phyloP scores from a whole-genome alignment of 306 rosid genomes.

The Ammopiptanthus mongolicus region DNA sequence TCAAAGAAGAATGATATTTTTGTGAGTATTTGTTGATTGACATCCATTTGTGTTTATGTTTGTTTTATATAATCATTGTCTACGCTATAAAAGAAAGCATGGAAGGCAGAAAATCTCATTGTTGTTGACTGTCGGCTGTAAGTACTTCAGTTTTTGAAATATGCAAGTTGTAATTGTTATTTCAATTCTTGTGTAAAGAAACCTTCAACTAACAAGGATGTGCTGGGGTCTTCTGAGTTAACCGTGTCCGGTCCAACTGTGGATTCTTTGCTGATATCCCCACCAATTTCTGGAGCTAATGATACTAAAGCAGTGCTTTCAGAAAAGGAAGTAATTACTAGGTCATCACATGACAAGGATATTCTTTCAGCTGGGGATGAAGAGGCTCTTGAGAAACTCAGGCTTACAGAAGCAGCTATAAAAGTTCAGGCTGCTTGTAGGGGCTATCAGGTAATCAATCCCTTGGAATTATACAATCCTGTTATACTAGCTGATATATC shows the following conservation, averaged over 20 bases:
- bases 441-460: slow-evolving; percentile 52
- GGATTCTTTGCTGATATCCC: slow-evolving; percentile 41
- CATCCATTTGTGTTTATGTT: background rate
- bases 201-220: slow-evolving; percentile 39
- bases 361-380: slow-evolving; percentile 18
- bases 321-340: slow-evolving; percentile 35
- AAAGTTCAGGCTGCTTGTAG: slow-evolving; percentile 70
- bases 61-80: background rate
- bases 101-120: background rate
- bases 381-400: slow-evolving; percentile 26
- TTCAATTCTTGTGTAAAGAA: slow-evolving; percentile 34
- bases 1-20: slow-evolving; percentile 40
- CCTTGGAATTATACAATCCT: background rate
- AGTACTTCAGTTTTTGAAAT: background rate
- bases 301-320: slow-evolving; percentile 24
- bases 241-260: slow-evolving; percentile 30
- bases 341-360: slow-evolving; percentile 26
- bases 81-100: background rate
- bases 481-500: background rate
- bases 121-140: background rate
- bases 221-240: slow-evolving; percentile 36
- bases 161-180: slow-evolving; percentile 19
- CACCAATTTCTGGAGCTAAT: slow-evolving; percentile 38
- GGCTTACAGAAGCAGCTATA: slow-evolving; percentile 49
- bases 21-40: slow-evolving; percentile 21